Percentiles rank a stretch among this genome's conserved stretches.
These are phyloP conservation scores for Clarkia xantiana DNA, from an alignment of 345 rosid genomes.

Conservation along the genomic window DNA sequence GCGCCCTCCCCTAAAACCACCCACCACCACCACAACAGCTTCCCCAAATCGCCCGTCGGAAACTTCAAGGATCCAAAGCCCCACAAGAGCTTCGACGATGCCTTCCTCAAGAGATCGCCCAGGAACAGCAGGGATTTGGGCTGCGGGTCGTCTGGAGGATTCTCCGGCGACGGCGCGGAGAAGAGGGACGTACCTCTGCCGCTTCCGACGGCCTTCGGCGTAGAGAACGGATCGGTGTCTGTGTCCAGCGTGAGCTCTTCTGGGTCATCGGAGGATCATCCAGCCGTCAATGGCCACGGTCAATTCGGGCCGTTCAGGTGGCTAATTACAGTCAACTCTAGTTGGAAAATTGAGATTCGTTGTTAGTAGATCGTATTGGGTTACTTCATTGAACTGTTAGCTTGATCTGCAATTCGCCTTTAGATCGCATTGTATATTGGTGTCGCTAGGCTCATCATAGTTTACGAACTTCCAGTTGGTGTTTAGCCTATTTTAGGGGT, in stretches of 20 bases:
- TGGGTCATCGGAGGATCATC: conserved; percentile 68
- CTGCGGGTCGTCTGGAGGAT: conserved; percentile 39
- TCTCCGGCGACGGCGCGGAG: conserved; percentile 47
- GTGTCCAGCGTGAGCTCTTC: conserved; percentile 72
- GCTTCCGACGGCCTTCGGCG: conserved; percentile 22
- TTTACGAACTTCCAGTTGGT: no score
- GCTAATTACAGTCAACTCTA: conserved; percentile 4
- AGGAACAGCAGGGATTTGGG: conserved; percentile 29
- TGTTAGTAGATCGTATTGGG: background rate
- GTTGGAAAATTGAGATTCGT: conserved; percentile 3
- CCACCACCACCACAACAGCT: conserved; percentile 11
- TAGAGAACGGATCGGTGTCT: conserved; percentile 27
- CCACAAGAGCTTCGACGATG: conserved; percentile 21
- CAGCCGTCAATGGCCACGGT: conserved; percentile 19
- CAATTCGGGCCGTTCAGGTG: conserved; percentile 41
- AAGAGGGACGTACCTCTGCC: conserved; percentile 69
- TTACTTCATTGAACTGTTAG: background rate
- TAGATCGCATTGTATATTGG: no score
- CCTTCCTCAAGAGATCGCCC: conserved; percentile 27
- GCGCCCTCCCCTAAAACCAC: conserved; percentile 6
- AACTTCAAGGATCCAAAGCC: conserved; percentile 13
- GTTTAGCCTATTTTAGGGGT: no score
- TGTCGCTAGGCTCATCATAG: no score
- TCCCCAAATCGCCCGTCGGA: conserved; percentile 11
- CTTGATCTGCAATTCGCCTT: no score